These are phyloP conservation scores for Solanum pinnatisectum DNA, from an alignment of 257 asterid species.

Conservation along the genomic window DNA sequence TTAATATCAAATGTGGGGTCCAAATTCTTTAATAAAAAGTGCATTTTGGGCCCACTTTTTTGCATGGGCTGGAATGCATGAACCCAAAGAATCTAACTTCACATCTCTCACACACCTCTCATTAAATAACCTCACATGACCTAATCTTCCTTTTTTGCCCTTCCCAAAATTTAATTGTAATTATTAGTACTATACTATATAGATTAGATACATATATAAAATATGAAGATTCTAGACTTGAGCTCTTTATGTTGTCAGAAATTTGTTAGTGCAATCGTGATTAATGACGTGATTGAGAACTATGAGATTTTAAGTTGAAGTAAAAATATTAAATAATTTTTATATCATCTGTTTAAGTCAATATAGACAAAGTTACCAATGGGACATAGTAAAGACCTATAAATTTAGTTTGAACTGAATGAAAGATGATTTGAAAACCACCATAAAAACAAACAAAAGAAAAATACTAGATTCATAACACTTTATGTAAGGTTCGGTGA, in stretches of 20 bases:
- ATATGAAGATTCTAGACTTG: neutral
- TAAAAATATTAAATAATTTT: too few relatives aligned
- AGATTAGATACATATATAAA: neutral
- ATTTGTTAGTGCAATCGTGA: too few relatives aligned
- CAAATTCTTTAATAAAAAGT: neutral
- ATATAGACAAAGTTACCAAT: neutral
- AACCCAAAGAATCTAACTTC: neutral
- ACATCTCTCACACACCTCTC: neutral
- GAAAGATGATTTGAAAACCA: accelerated
- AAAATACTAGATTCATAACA: neutral
- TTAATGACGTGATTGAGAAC: neutral
- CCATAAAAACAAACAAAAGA: neutral
- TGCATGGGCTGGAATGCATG: conserved; percentile 20
- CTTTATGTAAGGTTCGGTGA: neutral
- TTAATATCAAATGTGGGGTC: conserved; percentile 1
- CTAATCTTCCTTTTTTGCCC: neutral
- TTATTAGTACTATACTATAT: neutral
- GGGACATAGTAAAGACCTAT: neutral
- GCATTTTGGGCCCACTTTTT: neutral
- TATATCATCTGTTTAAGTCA: neutral
- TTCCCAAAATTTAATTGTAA: neutral
- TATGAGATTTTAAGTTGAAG: neutral
- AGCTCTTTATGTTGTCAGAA: neutral
- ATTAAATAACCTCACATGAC: neutral
- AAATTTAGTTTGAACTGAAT: neutral